Conservation (phyloP, 2,329 filamentous ascomycete species). For the Stemphylium vesicarium region DNA sequence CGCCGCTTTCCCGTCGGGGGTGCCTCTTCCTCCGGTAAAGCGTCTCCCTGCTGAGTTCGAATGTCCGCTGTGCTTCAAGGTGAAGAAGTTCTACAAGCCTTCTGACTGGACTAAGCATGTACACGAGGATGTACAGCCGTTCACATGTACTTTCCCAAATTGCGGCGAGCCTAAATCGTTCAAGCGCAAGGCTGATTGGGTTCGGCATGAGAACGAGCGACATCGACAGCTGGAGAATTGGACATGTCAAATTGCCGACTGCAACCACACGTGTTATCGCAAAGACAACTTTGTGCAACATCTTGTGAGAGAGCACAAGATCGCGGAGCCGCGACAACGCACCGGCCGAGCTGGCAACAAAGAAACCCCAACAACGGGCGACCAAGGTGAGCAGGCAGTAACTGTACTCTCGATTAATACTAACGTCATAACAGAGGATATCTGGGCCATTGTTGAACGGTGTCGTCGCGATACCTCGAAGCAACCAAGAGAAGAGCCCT, state of each 20-base stretch:
- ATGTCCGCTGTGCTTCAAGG: slow-evolving; percentile 83
- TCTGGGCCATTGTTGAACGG: slow-evolving; percentile 78
- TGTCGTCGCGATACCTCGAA: slow-evolving; percentile 74
- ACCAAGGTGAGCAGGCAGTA: slow-evolving; percentile 32
- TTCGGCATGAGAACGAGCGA: slow-evolving; percentile 89
- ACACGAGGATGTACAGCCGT: slow-evolving; percentile 90
- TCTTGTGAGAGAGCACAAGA: slow-evolving; percentile 88
- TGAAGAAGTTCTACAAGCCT: slow-evolving; percentile 86
- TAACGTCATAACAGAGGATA: slow-evolving; percentile 58
- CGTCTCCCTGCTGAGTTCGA: slow-evolving; percentile 86
- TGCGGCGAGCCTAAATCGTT: slow-evolving; percentile 89
- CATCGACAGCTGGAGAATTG: slow-evolving; percentile 92
- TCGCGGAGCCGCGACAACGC: slow-evolving; percentile 80
- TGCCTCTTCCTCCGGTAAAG: slow-evolving; percentile 79
- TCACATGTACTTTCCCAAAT: slow-evolving; percentile 86
- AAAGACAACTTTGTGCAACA: slow-evolving; percentile 95
- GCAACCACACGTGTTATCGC: slow-evolving; percentile 80
- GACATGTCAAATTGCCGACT: slow-evolving; percentile 82
- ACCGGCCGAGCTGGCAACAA: slow-evolving; percentile 57
- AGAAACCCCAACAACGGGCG: slow-evolving; percentile 31
- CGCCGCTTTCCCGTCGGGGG: slow-evolving; percentile 79
- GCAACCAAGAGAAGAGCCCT: slow-evolving; percentile 76
- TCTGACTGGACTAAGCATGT: slow-evolving; percentile 98
- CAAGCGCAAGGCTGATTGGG: slow-evolving; percentile 95
- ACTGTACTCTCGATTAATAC: not conserved